Conservation (phyloP, 257 asterid species). For the Solanum tarijense region DNA sequence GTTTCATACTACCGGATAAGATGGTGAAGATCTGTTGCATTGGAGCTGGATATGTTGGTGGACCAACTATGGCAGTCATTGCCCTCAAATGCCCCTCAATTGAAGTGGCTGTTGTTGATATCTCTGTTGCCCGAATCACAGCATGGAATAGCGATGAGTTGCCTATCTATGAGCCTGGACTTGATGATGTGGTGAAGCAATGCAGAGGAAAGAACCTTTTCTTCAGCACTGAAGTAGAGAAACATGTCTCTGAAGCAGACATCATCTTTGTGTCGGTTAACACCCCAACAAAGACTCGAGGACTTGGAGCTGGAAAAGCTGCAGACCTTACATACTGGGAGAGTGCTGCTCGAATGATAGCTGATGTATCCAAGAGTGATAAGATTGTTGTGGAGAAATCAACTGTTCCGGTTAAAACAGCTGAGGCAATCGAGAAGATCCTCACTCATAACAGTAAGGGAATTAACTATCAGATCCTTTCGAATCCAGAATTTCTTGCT, state of each 20-base stretch:
- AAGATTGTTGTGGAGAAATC: constrained; percentile 62
- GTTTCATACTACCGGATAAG: not conserved
- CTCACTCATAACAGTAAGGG: constrained; percentile 51
- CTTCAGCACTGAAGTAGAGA: constrained; percentile 47
- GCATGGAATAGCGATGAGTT: constrained; percentile 53
- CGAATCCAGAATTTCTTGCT: constrained; percentile 54
- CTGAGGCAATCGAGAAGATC: constrained; percentile 57
- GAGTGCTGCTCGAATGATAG: constrained; percentile 58
- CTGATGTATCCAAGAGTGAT: constrained; percentile 45
- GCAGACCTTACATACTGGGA: constrained; percentile 60
- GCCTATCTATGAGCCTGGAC: constrained; percentile 65
- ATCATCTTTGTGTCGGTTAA: constrained; percentile 51
- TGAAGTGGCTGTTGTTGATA: constrained; percentile 42
- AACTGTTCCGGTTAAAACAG: constrained; percentile 55
- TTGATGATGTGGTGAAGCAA: constrained; percentile 50
- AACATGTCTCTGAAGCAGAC: constrained; percentile 45
- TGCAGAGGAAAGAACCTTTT: constrained; percentile 54
- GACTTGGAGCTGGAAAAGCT: constrained; percentile 62
- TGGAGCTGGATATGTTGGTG: constrained; percentile 47
- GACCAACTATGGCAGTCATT: constrained; percentile 44
- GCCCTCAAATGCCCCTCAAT: constrained; percentile 37
- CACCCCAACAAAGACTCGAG: constrained; percentile 52
- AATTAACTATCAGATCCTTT: constrained; percentile 40
- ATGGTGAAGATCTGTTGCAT: constrained; percentile 44
- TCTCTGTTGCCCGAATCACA: constrained; percentile 29